Base-by-base conservation (phyloP, 306 rosid species). In the Acacia acuminata region DNA sequence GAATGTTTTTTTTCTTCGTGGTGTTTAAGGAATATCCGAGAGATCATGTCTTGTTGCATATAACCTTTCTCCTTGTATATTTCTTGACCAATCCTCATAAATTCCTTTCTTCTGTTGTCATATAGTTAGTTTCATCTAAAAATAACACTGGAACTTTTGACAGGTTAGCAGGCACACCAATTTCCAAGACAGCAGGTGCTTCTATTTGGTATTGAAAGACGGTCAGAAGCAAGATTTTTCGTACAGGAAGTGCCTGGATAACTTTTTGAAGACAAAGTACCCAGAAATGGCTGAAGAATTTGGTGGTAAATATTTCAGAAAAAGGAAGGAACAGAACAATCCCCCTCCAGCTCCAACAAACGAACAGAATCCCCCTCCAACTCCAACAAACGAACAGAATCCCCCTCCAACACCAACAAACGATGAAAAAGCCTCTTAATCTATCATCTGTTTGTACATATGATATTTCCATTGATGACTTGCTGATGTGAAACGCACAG, bases 161-260 rank as follows among this genome's bases (percentile, higher is more conserved):
- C 94, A 96, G 99, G 90, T 96, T 40, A 85, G 85, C 88, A 89
- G 47, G 67, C 99, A 92, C 84, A 82, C 85, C 75, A 86, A 51
- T 78, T 92, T 89, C 76, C 94, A 84, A 84, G 99, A 92, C 2
- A 96, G 90, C 83, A 86, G 98, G 80, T 96, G 99, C 85, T 87
- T 96, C 17, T 92, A 87, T 10, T 83, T 93, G 43, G 93, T 93
- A 74, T 73, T 85, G 58, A 90, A 97, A 16, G 94, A 92, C 69
- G 98, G 98, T 30, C 81, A 10, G 25, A 90, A 42, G 77, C 92
- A 90, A 77, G 99, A 96, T 75, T 96, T 96, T 48, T 96, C 99
- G 0, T 93, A 92, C 56, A 78, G 90, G 2, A 96, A 96, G 75
- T 92, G 98, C 85, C 78, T 96, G 55, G 97, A 87, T 6, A 92